A percentile compares a stretch with the other conserved stretches of the same genome.
Conservation (phyloP, 257 asterid genomes). For the Forsythia viridissima region DNA sequence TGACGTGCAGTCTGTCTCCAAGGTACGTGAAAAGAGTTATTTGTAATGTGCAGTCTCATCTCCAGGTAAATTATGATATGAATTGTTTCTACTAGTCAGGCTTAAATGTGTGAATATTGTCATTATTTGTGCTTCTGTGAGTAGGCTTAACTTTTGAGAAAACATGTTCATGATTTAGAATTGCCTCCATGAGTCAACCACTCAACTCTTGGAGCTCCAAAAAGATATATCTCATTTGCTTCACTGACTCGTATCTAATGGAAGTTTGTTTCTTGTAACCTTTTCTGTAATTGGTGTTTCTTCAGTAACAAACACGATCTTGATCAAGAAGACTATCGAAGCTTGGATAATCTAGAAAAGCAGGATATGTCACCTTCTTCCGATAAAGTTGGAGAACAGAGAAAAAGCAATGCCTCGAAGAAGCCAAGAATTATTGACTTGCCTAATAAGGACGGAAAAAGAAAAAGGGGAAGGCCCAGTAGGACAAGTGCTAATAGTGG, state of each 20-base stretch:
- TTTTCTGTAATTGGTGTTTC: conserved; percentile 22
- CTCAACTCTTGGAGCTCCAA: background rate
- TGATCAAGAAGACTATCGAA: conserved; percentile 28
- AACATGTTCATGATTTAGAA: background rate
- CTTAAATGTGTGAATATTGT: background rate
- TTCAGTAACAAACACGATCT: conserved; percentile 39
- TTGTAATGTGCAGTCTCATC: background rate
- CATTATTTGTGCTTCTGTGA: background rate
- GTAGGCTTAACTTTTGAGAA: background rate
- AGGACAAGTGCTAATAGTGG: conserved; percentile 31
- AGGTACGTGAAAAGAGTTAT: background rate
- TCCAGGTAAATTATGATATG: background rate
- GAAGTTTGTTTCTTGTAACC: background rate
- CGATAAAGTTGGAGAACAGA: conserved; percentile 23
- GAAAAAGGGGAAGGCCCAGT: conserved; percentile 58
- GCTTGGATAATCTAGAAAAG: conserved; percentile 21
- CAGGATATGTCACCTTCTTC: conserved; percentile 31
- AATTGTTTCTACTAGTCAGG: background rate
- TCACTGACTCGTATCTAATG: background rate
- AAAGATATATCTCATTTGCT: background rate
- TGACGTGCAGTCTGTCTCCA: background rate
- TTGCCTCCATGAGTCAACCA: background rate
- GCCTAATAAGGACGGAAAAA: conserved; percentile 43
- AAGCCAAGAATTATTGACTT: conserved; percentile 46
- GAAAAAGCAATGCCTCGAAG: conserved; percentile 25